Evolutionary conservation across 1,284 basidiomycete species (phyloP).

Genomic region (Moesziomyces sp.): DNA sequence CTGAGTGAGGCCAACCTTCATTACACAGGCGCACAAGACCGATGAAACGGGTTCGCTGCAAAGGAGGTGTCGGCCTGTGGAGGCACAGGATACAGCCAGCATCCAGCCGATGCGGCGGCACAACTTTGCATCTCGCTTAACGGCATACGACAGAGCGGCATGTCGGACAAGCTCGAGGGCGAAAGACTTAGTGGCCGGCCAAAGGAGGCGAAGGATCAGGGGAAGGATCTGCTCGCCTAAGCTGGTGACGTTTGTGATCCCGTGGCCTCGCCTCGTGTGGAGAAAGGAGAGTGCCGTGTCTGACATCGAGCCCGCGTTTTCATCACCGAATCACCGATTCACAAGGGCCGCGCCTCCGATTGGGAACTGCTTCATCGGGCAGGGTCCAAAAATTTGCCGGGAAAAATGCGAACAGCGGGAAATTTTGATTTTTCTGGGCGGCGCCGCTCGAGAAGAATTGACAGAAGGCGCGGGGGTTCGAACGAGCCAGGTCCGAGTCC

Average conservation of each 20-base stretch:
- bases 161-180: constrained; percentile 1
- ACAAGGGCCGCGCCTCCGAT: no score
- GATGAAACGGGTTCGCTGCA: background rate
- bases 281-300: constrained; percentile 5
- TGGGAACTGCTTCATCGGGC: constrained; percentile 4
- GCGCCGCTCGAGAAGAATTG: constrained; percentile 5
- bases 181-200: background rate
- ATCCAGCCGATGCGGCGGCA: background rate
- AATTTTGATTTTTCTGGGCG: constrained; percentile 13
- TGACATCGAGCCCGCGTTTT: constrained; percentile 8
- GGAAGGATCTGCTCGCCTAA: constrained; percentile 37
- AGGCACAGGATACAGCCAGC: background rate
- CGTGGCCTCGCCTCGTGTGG: background rate
- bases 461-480: background rate
- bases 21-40: background rate
- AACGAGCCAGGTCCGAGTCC: background rate
- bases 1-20: background rate
- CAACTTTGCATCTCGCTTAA: constrained; percentile 6
- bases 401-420: constrained; percentile 2
- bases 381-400: constrained; percentile 31
- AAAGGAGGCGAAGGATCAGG: background rate
- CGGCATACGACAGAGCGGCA: background rate
- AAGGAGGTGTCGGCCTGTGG: background rate
- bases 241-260: constrained; percentile 26
- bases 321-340: constrained; percentile 38